These are phyloP conservation scores for Pichia eremophila DNA, from an alignment of 805 yeast genomes.

Conservation along the genomic window DNA sequence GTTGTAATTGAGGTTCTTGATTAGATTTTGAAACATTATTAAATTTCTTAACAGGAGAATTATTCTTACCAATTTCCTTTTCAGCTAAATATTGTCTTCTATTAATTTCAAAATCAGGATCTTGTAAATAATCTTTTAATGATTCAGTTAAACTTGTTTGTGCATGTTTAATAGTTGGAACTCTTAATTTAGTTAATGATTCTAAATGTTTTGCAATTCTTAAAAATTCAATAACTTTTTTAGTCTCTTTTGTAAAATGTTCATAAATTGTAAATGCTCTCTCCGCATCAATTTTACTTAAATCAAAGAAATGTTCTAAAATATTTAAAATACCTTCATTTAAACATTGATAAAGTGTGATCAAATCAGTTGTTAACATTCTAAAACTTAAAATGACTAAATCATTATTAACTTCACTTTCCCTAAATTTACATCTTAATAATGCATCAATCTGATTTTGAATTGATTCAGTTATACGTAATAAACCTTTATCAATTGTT, in stretches of 20 bases:
- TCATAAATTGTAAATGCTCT: conserved; percentile 79
- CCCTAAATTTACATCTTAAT: conserved; percentile 64
- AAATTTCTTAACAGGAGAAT: not conserved
- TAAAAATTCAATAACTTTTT: conserved; percentile 77
- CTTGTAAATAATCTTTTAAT: conserved; percentile 80
- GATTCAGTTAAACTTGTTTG: conserved; percentile 87
- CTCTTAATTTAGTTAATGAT: conserved; percentile 77
- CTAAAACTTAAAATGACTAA: conserved; percentile 76
- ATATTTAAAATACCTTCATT: conserved; percentile 95
- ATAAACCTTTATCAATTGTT: conserved; percentile 66
- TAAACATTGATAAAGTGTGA: conserved; percentile 77
- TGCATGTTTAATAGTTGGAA: conserved; percentile 94
- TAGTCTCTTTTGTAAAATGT: conserved; percentile 75
- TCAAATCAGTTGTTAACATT: conserved; percentile 79
- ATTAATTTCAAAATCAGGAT: conserved; percentile 74
- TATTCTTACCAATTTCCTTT: conserved; percentile 32
- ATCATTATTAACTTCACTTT: conserved; percentile 77
- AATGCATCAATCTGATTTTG: conserved; percentile 72
- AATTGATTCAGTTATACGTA: conserved; percentile 79
- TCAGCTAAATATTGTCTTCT: conserved; percentile 71
- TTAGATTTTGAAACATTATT: not conserved
- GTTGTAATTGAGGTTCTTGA: conserved; percentile 7
- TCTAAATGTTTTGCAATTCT: conserved; percentile 86
- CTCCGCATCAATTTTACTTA: conserved; percentile 78
- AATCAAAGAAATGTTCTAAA: conserved; percentile 90